Base-by-base conservation (phyloP, 306 rosid genomes). In the Rosa lucieae region DNA sequence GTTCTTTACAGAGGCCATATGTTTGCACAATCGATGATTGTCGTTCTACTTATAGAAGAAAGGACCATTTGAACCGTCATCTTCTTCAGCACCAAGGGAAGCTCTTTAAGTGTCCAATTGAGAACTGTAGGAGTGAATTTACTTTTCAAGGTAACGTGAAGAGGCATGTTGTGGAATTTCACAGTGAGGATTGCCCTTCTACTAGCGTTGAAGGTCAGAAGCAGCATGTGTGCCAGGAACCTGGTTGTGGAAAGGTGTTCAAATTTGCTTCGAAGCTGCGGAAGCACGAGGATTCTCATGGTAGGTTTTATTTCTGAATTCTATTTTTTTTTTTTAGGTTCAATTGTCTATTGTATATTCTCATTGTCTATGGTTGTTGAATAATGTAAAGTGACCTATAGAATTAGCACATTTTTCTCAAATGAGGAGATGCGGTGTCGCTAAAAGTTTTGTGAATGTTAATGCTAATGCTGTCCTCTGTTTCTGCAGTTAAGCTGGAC, bases 1-100 rank as follows among this genome's bases (percentile, higher is more conserved):
- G 51, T 73, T 80, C 74, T 76, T 75, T 85, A 66, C 97, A 95
- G 98, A 87, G 99, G 86, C 92, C 88, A 2, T 90, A 49, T 81
- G 58, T 77, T 46, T 91, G 99, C 78, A 23, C 83, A 0, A 74
- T 95, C 17, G 87, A 89, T 68, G 93, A 86, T 77, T 95, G 98
- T 73, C 86, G 67, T n/a, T 88, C 92, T 10, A 87, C 92, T 77
- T 95, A 90, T 70, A 79, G 95, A 87, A 90, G 99, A 83, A 92
- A 92, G 86, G 99, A 95, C 83, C 99, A 95, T 81, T 82, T 95
- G 83, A 91, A 87, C 62, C 97, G 94, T 6, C 99, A 95, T 79
- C 86, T 85, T 85, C 86, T 89, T 63, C 89, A 72, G 52, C 99
- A 94, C 82, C 72, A 86, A 79, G 95, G 93, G 65, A 86, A 85